These are phyloP conservation scores for Cryptococcus deneoformans DNA, from an alignment of 1,284 basidiomycete species.

Conservation along the genomic window DNA sequence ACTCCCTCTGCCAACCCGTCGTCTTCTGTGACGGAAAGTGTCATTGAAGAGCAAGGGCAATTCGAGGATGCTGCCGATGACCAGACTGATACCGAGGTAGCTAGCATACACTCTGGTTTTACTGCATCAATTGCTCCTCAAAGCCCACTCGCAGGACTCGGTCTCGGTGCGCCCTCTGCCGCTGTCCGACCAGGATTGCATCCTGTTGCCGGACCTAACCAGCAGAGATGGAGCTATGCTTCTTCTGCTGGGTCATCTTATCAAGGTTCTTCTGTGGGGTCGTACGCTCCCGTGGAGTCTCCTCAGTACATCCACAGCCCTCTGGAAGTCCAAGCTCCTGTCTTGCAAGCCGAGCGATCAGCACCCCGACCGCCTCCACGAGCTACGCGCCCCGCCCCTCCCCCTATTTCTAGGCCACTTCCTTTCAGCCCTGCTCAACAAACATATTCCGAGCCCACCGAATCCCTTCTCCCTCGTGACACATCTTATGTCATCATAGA, in stretches of 20 bases:
- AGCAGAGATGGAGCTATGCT: constrained; percentile 34
- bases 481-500: constrained; percentile 46
- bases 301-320: constrained; percentile 11
- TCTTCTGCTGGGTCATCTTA: constrained; percentile 31
- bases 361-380: constrained; percentile 16
- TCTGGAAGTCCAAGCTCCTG: constrained; percentile 7
- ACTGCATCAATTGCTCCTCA: constrained; percentile 19
- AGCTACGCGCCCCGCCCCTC: constrained; percentile 20
- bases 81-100: constrained; percentile 38
- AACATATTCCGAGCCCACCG: constrained; percentile 11
- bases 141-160: constrained; percentile 31
- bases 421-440: constrained; percentile 12
- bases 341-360: constrained; percentile 23
- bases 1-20: constrained; percentile 8
- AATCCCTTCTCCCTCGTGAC: constrained; percentile 37
- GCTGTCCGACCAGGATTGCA: constrained; percentile 29
- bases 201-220: constrained; percentile 18
- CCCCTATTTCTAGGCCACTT: constrained; percentile 7
- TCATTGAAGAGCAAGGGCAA: constrained; percentile 37
- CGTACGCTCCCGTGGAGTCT: constrained; percentile 23
- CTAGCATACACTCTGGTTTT: constrained; percentile 25
- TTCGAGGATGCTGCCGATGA: constrained; percentile 59
- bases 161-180: constrained; percentile 31
- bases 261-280: constrained; percentile 18
- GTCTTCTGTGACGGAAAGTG: constrained; percentile 21